A percentile compares a stretch with the other conserved stretches of the same genome.
Evolutionary conservation across 768 basidiomycete species (phyloP).

Genomic region (Hemileccinum impolitum): DNA sequence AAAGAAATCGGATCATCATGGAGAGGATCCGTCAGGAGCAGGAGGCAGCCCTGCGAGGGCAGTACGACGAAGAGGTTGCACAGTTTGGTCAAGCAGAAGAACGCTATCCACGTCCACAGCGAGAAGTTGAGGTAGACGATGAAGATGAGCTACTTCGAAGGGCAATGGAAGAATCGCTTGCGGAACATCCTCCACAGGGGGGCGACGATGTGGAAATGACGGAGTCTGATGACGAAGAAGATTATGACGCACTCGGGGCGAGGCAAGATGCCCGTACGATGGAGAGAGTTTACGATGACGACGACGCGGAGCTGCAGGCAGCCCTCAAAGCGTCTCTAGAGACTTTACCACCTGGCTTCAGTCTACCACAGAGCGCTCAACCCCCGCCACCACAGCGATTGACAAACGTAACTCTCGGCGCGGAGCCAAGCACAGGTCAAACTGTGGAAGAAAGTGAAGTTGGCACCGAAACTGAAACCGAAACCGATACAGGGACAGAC

Average conservation of each 20-base stretch:
- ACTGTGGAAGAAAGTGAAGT: constrained; percentile 11
- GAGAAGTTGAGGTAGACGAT: constrained; percentile 32
- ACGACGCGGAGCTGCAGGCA: constrained; percentile 84
- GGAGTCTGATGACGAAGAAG: constrained; percentile 26
- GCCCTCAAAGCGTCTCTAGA: constrained; percentile 83
- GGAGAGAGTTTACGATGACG: constrained; percentile 72
- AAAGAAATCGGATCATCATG: constrained; percentile 56
- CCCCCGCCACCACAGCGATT: constrained; percentile 17
- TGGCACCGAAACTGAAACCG: constrained; percentile 37
- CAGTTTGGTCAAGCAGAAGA: constrained; percentile 18
- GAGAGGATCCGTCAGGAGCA: constrained; percentile 65
- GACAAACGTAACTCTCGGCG: constrained; percentile 1
- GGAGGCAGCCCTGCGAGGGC: constrained; percentile 60
- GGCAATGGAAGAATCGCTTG: constrained; percentile 31
- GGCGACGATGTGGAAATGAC: constrained; percentile 18
- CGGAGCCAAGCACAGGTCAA: constrained; percentile 9
- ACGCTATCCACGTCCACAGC: constrained; percentile 4
- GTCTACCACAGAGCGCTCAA: constrained; percentile 27
- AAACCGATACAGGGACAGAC: constrained; percentile 37
- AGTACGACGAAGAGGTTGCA: constrained; percentile 44
- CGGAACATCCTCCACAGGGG: constrained; percentile 14
- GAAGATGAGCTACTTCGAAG: constrained; percentile 57
- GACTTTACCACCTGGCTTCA: constrained; percentile 52
- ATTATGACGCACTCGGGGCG: constrained; percentile 5
- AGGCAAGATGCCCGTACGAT: constrained; percentile 3